These are phyloP conservation scores for Hordeum pubiflorum DNA, from an alignment of 202 grass and related monocot species.

Conservation along the genomic window DNA sequence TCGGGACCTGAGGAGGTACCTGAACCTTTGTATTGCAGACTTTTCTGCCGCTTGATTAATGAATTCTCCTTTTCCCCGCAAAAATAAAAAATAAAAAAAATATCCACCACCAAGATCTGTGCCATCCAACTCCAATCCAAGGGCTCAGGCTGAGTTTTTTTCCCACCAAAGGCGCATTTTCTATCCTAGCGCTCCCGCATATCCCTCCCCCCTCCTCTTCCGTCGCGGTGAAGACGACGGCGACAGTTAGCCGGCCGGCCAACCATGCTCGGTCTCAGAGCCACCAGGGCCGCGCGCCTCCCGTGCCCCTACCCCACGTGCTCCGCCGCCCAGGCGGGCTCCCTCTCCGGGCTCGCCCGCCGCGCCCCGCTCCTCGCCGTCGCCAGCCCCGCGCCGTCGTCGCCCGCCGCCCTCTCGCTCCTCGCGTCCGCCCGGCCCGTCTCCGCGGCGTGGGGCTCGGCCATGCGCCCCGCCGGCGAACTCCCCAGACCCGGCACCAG, in stretches of 20 bases:
- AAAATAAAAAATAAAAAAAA: no score
- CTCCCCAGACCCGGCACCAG: constrained; percentile 29
- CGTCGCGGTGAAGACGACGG: background rate
- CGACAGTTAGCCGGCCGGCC: background rate
- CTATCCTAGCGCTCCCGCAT: no score
- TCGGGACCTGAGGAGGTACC: no score
- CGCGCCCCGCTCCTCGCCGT: constrained; percentile 24
- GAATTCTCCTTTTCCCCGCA: no score
- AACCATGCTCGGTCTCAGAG: constrained; percentile 33
- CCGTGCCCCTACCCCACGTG: background rate
- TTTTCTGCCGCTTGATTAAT: no score
- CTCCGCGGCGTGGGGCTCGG: constrained; percentile 7
- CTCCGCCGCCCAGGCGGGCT: background rate
- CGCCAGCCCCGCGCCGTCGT: background rate
- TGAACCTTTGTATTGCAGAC: no score
- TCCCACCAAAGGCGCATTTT: no score
- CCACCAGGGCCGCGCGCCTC: constrained; percentile 32
- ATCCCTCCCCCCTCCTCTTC: no score
- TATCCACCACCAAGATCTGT: no score
- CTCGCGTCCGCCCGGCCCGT: constrained; percentile 5
- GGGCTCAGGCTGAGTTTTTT: no score
- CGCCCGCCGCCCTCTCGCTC: constrained; percentile 6
- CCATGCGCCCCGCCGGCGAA: constrained; percentile 11
- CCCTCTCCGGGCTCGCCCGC: constrained; percentile 10
- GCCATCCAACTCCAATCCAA: no score